A percentile compares a stretch with the other conserved stretches of the same genome.
phyloP scores from a whole-genome alignment of 192 early-diverging fungal genomes.

The Kappamyces sp. region DNA sequence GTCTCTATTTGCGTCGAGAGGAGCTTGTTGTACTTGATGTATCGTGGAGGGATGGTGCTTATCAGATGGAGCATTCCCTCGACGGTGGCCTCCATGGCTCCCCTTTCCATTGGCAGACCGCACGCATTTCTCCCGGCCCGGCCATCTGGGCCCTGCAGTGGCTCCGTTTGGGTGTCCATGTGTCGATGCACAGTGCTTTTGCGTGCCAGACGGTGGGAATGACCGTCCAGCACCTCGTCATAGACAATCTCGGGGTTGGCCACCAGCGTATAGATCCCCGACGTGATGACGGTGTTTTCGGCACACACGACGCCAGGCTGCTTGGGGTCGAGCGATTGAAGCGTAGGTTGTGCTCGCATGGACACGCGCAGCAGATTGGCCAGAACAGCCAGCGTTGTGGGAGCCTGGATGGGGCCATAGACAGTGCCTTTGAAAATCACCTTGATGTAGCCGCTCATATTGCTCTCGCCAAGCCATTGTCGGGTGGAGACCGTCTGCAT shows the following conservation, averaged over 20 bases:
- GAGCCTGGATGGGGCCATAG: constrained; percentile 21
- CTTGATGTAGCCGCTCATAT: constrained; percentile 15
- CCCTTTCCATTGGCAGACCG: constrained; percentile 4
- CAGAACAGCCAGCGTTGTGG: constrained; percentile 14
- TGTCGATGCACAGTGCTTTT: background rate
- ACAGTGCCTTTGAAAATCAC: constrained; percentile 15
- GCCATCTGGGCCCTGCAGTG: background rate
- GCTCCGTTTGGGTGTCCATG: background rate
- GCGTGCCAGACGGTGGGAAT: background rate
- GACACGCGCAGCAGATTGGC: constrained; percentile 20
- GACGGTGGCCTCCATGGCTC: constrained; percentile 20
- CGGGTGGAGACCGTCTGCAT: too few species aligned
- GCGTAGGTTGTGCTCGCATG: constrained; percentile 12
- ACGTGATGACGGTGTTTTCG: too few species aligned
- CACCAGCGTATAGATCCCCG: constrained; percentile 18
- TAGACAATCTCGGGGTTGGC: constrained; percentile 9
- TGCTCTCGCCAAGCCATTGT: too few species aligned
- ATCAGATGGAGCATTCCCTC: constrained; percentile 24
- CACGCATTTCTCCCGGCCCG: background rate
- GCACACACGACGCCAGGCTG: too few species aligned
- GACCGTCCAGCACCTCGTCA: constrained; percentile 11
- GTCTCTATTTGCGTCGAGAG: constrained; percentile 19
- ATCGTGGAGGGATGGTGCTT: constrained; percentile 23
- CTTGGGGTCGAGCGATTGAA: constrained; percentile 3
- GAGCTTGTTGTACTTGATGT: constrained; percentile 28